A percentile compares a stretch with the other conserved stretches of the same genome.
Conservation (phyloP, 2,329 filamentous ascomycete genomes). For the Sporothrix schenckii region DNA sequence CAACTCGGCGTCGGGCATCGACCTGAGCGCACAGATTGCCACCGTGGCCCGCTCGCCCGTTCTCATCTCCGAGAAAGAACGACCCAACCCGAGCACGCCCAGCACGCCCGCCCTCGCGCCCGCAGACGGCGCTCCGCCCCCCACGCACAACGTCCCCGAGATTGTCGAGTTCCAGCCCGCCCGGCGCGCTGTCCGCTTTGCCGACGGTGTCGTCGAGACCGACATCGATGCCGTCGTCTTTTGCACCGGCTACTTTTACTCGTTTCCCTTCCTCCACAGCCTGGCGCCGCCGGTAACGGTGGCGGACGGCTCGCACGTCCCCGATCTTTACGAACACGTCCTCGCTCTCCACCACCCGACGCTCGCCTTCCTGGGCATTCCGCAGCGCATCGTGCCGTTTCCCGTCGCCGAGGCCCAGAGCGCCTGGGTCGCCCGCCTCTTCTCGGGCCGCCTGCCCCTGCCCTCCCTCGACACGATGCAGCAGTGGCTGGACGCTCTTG, state of each 20-base stretch:
- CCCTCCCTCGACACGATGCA: slow-evolving; percentile 45
- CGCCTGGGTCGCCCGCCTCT: slow-evolving; percentile 67
- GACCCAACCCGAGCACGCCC: slow-evolving; percentile 19
- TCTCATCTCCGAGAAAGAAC: slow-evolving; percentile 35
- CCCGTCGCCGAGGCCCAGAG: slow-evolving; percentile 70
- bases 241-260: slow-evolving; percentile 73
- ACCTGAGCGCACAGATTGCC: slow-evolving; percentile 49
- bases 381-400: slow-evolving; percentile 72
- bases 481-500: neutral
- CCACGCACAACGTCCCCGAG: slow-evolving; percentile 40
- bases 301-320: slow-evolving; percentile 55
- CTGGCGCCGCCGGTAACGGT: slow-evolving; percentile 55
- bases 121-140: neutral
- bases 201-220: slow-evolving; percentile 58
- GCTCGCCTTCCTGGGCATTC: slow-evolving; percentile 65
- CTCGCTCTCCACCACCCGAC: slow-evolving; percentile 70
- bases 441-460: slow-evolving; percentile 62
- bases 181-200: slow-evolving; percentile 59
- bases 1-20: slow-evolving; percentile 50
- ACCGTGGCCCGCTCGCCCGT: slow-evolving; percentile 58
- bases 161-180: slow-evolving; percentile 53
- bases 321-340: slow-evolving; percentile 49
- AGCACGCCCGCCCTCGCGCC: slow-evolving; percentile 39
- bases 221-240: slow-evolving; percentile 66
- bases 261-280: slow-evolving; percentile 67